Conservation (phyloP, 495 filamentous ascomycete genomes). For the Annulohypoxylon maeteangense region DNA sequence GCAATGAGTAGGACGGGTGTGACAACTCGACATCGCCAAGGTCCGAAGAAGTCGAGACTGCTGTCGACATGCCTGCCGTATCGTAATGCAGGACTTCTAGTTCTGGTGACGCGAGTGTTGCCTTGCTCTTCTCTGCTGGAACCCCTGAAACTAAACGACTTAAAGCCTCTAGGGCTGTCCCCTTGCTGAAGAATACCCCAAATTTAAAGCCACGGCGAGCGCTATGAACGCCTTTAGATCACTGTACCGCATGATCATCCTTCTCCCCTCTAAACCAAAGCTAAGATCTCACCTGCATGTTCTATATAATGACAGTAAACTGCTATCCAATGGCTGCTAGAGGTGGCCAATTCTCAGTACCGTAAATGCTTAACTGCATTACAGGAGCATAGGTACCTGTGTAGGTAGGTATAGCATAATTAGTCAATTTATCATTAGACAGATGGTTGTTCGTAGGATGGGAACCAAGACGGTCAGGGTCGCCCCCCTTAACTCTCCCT, state of each 20-base stretch:
- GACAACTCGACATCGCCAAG: slow-evolving; percentile 47
- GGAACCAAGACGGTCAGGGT: background rate
- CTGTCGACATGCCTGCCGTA: slow-evolving; percentile 21
- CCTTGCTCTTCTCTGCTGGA: background rate
- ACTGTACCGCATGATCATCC: background rate
- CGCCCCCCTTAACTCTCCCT: too few species aligned
- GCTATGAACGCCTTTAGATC: background rate
- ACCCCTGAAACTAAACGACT: background rate
- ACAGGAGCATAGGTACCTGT: background rate
- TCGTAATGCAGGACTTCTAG: background rate
- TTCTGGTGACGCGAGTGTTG: background rate
- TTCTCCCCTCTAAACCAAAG: background rate
- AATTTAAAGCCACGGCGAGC: background rate
- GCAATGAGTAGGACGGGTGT: slow-evolving; percentile 25
- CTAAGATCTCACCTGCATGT: background rate
- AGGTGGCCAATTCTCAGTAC: background rate
- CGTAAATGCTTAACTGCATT: background rate
- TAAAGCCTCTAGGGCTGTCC: background rate
- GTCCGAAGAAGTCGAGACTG: slow-evolving; percentile 3
- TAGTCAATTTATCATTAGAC: background rate
- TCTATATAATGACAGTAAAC: background rate
- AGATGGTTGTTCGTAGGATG: background rate
- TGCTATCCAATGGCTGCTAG: background rate
- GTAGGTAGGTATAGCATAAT: too few species aligned
- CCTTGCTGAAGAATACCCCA: background rate